These are phyloP conservation scores for Favolaschia claudopus DNA, from an alignment of 768 basidiomycete genomes.

Conservation along the genomic window DNA sequence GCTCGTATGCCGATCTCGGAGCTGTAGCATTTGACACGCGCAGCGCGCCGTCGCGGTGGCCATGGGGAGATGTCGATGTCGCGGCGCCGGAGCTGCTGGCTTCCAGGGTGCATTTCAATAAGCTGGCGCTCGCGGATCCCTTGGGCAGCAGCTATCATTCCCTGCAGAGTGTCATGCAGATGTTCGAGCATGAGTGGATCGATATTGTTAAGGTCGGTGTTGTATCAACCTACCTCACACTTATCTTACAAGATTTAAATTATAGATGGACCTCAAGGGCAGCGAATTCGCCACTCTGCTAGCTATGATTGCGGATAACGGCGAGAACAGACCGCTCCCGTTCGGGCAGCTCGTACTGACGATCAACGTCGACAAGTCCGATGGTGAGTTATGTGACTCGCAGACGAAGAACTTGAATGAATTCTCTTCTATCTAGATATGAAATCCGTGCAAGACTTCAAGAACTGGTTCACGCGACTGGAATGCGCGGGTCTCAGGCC, in stretches of 20 bases:
- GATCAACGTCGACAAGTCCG: slow-evolving; percentile 17
- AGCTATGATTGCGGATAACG: slow-evolving; percentile 46
- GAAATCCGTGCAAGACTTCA: slow-evolving; percentile 22
- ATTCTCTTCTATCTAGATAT: slow-evolving; percentile 3
- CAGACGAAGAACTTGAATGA: not conserved
- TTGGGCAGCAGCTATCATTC: slow-evolving; percentile 47
- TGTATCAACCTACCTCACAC: too few relatives aligned
- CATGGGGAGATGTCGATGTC: slow-evolving; percentile 32
- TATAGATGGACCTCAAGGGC: slow-evolving; percentile 53
- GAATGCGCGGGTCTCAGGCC: slow-evolving; percentile 20
- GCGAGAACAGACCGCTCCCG: slow-evolving; percentile 47
- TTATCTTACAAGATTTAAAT: not conserved
- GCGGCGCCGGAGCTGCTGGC: slow-evolving; percentile 30
- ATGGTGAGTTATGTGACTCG: not conserved
- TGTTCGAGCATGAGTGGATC: slow-evolving; percentile 41
- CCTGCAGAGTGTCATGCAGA: slow-evolving; percentile 51
- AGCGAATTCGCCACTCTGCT: slow-evolving; percentile 54
- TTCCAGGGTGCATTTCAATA: slow-evolving; percentile 50
- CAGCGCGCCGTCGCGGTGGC: not conserved
- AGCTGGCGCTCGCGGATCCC: slow-evolving; percentile 47
- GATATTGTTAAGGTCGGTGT: not conserved
- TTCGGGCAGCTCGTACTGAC: slow-evolving; percentile 49
- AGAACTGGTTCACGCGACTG: slow-evolving; percentile 11
- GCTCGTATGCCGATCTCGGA: not conserved
- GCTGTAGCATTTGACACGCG: slow-evolving; percentile 15